These are phyloP conservation scores for Cladosporium sp. DNA, from an alignment of 2,329 filamentous ascomycete genomes.

Conservation along the genomic window DNA sequence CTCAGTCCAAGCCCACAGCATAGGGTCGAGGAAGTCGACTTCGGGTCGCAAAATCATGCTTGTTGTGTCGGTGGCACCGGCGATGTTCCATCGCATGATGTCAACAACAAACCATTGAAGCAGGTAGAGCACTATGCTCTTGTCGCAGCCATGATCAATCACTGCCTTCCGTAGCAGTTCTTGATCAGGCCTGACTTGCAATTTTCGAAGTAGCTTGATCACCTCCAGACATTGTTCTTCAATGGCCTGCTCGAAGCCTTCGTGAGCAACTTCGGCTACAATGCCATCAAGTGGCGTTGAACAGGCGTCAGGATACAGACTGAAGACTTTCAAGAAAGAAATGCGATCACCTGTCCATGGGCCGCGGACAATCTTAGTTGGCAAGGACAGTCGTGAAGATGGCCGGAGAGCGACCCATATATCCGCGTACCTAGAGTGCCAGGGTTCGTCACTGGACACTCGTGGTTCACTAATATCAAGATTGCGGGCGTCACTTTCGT, in stretches of 20 bases:
- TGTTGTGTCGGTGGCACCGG: neutral
- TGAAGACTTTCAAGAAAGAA: constrained; percentile 16
- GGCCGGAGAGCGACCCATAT: constrained; percentile 27
- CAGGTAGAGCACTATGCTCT: constrained; percentile 30
- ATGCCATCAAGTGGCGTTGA: constrained; percentile 18
- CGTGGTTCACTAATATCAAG: constrained; percentile 6
- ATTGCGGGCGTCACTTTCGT: constrained; percentile 3
- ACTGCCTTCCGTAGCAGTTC: constrained; percentile 34
- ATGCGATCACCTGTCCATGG: constrained; percentile 31
- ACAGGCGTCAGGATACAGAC: constrained; percentile 5
- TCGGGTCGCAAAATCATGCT: neutral
- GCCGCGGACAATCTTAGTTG: constrained; percentile 25
- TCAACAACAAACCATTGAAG: constrained; percentile 19
- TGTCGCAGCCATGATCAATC: constrained; percentile 35
- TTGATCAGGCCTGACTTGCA: constrained; percentile 29
- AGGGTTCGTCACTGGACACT: neutral
- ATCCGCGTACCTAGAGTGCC: constrained; percentile 3
- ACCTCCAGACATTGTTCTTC: constrained; percentile 24
- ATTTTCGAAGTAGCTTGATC: constrained; percentile 27
- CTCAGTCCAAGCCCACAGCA: constrained; percentile 39
- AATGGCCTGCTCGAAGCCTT: constrained; percentile 34
- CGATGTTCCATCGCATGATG: constrained; percentile 1
- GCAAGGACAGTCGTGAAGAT: constrained; percentile 24
- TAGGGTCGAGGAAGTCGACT: constrained; percentile 36
- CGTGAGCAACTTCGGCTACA: constrained; percentile 30